Percentiles rank a stretch among this genome's conserved stretches.
phyloP scores from a whole-genome alignment of 139 green algal genomes.

The Coccomyxa sp. region DNA sequence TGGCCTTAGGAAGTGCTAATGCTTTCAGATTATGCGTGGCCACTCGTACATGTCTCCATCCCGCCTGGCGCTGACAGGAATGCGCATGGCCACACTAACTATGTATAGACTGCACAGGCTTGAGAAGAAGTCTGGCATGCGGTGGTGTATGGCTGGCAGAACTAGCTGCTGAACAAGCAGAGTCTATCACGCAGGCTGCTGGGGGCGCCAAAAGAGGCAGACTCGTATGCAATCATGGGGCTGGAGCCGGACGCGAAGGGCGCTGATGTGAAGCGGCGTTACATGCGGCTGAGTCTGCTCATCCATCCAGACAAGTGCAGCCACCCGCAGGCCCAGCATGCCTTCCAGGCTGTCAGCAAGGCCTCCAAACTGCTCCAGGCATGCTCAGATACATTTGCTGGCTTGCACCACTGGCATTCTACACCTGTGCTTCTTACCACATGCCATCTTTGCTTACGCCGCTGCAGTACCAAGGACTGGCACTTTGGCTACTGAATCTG shows the following conservation, averaged over 20 bases:
- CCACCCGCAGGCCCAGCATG: constrained; percentile 65
- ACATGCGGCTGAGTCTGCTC: constrained; percentile 76
- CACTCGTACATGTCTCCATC: no score
- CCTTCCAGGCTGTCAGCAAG: constrained; percentile 70
- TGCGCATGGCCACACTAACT: neutral
- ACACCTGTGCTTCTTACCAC: no score
- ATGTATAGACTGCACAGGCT: neutral
- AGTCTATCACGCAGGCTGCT: constrained; percentile 12
- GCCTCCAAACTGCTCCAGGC: constrained; percentile 60
- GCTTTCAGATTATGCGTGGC: neutral
- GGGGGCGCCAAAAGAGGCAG: constrained; percentile 5
- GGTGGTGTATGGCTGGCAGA: neutral
- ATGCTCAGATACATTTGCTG: neutral
- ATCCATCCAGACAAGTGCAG: constrained; percentile 92
- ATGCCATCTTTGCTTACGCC: no score
- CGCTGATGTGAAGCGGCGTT: constrained; percentile 66
- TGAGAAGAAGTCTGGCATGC: neutral
- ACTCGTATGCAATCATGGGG: constrained; percentile 69
- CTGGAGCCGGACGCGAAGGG: constrained; percentile 23
- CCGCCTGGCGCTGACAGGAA: neutral
- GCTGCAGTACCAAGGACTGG: neutral
- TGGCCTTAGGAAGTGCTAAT: neutral
- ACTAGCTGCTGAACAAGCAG: neutral
- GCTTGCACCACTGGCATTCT: neutral
- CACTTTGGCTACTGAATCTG: no score